Evolutionary conservation across 2,329 filamentous ascomycete genomes (phyloP).

Genomic region (Fusarium sp.): DNA sequence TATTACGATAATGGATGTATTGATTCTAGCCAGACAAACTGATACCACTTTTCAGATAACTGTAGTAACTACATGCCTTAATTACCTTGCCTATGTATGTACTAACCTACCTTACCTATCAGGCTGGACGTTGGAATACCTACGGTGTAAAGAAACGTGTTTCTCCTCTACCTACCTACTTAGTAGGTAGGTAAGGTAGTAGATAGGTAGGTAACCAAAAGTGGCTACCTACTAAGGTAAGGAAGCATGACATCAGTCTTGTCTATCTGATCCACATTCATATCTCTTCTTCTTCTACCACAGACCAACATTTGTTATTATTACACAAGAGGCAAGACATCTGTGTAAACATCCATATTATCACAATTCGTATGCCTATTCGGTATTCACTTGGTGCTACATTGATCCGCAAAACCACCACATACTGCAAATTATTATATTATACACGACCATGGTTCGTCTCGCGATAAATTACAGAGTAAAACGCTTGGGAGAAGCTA

Average conservation of each 20-base stretch:
- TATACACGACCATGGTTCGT: conserved; percentile 16
- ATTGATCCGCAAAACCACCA: not conserved
- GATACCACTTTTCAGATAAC: too few species aligned
- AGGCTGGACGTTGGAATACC: not conserved
- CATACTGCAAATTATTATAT: not conserved
- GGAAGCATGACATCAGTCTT: conserved; percentile 26
- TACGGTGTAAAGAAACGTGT: not conserved
- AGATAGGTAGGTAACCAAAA: not conserved
- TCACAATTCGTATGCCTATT: not conserved
- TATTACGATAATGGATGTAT: not conserved
- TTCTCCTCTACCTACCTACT: not conserved
- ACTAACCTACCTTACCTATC: not conserved
- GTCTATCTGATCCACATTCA: not conserved
- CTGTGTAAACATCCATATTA: not conserved
- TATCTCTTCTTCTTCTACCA: not conserved
- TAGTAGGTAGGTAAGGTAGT: not conserved
- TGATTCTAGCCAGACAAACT: not conserved
- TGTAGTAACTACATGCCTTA: too few species aligned
- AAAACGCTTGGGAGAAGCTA: not conserved
- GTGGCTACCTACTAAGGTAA: not conserved
- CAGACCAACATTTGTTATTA: not conserved
- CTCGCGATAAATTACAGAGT: too few species aligned
- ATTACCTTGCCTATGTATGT: not conserved
- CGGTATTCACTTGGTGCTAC: not conserved
- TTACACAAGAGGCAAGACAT: not conserved